phyloP scores from a whole-genome alignment of 192 early-diverging fungal species.

The Glomus cerebriforme region DNA sequence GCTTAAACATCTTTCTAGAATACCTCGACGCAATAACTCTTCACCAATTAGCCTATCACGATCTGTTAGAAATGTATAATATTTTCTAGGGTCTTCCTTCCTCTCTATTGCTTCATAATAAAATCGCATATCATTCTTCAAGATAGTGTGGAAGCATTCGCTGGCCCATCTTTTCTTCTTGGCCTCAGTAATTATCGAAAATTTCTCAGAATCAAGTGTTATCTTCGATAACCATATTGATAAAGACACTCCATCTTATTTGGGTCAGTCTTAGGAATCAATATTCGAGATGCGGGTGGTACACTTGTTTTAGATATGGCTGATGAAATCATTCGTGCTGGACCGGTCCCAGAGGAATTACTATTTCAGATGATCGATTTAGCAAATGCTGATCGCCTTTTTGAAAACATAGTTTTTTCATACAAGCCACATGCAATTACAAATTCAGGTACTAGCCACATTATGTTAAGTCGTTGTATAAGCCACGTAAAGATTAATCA shows the following conservation, averaged over 20 bases:
- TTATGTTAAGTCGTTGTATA: too few species aligned
- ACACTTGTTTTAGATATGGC: too few species aligned
- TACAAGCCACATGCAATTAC: too few species aligned
- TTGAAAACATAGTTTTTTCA: too few species aligned
- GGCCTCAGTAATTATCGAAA: slow-evolving; percentile 7
- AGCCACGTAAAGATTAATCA: too few species aligned
- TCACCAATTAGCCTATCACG: slow-evolving; percentile 2
- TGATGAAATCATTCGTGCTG: too few species aligned
- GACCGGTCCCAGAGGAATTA: too few species aligned
- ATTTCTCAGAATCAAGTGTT: slow-evolving; percentile 10
- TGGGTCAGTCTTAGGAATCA: too few species aligned
- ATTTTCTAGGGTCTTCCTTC: slow-evolving; percentile 8
- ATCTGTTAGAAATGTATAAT: slow-evolving; percentile 19
- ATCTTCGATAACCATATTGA: slow-evolving; percentile 24
- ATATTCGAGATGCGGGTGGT: too few species aligned
- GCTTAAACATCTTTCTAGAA: slow-evolving; percentile 4
- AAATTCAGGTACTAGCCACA: too few species aligned
- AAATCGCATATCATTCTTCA: slow-evolving; percentile 2
- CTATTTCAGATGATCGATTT: too few species aligned
- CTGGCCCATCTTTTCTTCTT: slow-evolving; percentile 10
- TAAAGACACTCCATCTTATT: neutral
- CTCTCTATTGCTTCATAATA: slow-evolving; percentile 14
- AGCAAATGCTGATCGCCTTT: too few species aligned
- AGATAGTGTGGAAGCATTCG: neutral
- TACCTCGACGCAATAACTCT: slow-evolving; percentile 12